phyloP scores from a whole-genome alignment of 352 stramenopile genomes.

The Phytophthora pseudosyringae region DNA sequence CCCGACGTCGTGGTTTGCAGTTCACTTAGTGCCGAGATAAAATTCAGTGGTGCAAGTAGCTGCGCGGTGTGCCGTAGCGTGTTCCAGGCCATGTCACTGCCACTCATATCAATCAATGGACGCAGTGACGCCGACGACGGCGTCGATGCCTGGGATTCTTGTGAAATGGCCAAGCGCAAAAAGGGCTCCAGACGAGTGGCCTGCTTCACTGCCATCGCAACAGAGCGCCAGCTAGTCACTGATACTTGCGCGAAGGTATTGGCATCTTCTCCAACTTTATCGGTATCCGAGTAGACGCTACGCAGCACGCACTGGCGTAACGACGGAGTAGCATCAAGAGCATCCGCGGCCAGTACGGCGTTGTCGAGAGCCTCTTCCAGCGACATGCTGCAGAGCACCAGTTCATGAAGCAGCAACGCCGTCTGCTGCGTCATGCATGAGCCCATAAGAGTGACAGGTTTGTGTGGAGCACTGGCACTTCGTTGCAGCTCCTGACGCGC shows the following conservation, averaged over 20 bases:
- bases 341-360: slow-evolving; percentile 28
- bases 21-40: slow-evolving; percentile 36
- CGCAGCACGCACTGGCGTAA: slow-evolving; percentile 27
- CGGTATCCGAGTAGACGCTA: slow-evolving; percentile 5
- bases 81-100: slow-evolving; percentile 30
- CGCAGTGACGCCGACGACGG: slow-evolving; percentile 12
- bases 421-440: slow-evolving; percentile 47
- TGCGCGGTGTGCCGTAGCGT: slow-evolving; percentile 29
- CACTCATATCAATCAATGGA: slow-evolving; percentile 25
- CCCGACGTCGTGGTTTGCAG: slow-evolving; percentile 39
- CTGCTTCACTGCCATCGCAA: slow-evolving; percentile 37
- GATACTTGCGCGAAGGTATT: slow-evolving; percentile 20
- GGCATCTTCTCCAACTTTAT: background rate
- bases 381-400: slow-evolving; percentile 26
- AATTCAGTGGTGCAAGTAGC: slow-evolving; percentile 36
- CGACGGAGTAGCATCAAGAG: slow-evolving; percentile 19
- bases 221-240: slow-evolving; percentile 32
- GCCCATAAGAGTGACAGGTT: slow-evolving; percentile 34
- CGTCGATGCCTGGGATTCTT: slow-evolving; percentile 12
- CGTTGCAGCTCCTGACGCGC: slow-evolving; percentile 22
- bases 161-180: slow-evolving; percentile 27
- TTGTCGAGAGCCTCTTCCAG: slow-evolving; percentile 38
- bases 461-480: slow-evolving; percentile 7
- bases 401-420: slow-evolving; percentile 31
- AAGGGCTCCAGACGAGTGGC: slow-evolving; percentile 21